Evolutionary conservation across 805 yeast genomes (phyloP).

Genomic region (Yamadazyma tumulicola): DNA sequence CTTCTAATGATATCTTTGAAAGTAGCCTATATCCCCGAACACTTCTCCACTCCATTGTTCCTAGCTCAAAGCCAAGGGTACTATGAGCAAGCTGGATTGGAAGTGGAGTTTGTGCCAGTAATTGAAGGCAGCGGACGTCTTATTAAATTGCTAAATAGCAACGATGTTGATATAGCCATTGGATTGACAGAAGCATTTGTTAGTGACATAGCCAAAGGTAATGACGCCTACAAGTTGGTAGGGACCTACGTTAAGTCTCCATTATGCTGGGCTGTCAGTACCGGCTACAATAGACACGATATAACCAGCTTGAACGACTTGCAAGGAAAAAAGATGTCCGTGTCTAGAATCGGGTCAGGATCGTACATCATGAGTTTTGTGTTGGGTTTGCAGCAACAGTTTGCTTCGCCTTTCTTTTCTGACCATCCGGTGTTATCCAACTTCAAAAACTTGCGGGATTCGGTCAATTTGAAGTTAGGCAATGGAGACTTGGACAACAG

Average conservation of each 20-base stretch:
- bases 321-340: conserved; percentile 65
- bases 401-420: conserved; percentile 48
- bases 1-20: conserved; percentile 21
- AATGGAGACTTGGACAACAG: conserved; percentile 33
- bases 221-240: conserved; percentile 57
- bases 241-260: conserved; percentile 88
- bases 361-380: conserved; percentile 90
- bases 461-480: conserved; percentile 55
- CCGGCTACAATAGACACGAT: conserved; percentile 63
- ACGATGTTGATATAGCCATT: conserved; percentile 72
- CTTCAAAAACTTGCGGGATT: conserved; percentile 72
- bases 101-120: conserved; percentile 62
- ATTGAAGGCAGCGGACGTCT: conserved; percentile 89
- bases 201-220: conserved; percentile 74
- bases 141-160: conserved; percentile 63
- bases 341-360: conserved; percentile 86
- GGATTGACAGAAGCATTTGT: conserved; percentile 92
- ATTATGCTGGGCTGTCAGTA: conserved; percentile 84
- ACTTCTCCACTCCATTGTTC: conserved; percentile 82
- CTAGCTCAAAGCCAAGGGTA: conserved; percentile 63
- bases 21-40: conserved; percentile 89
- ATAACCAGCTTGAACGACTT: conserved; percentile 50
- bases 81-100: conserved; percentile 43
- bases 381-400: conserved; percentile 58
- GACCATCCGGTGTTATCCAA: conserved; percentile 58